A percentile compares a stretch with the other conserved stretches of the same genome.
Evolutionary conservation across 179 eudicot species (phyloP).

Genomic region (Beta corolliflora): DNA sequence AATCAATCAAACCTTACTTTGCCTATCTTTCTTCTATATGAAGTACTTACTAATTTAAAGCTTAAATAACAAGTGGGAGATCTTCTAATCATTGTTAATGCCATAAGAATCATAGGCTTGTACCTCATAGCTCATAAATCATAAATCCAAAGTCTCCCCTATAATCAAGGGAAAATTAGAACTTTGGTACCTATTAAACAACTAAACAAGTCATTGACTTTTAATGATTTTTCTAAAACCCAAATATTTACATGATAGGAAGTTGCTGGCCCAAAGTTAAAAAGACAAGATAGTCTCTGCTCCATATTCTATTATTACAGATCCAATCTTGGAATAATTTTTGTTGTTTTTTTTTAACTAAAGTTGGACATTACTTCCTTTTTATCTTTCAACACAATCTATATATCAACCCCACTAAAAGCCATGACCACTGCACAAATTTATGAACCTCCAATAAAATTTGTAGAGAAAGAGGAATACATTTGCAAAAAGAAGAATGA

Average conservation of each 20-base stretch:
- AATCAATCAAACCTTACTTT: not conserved
- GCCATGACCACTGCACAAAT: not conserved
- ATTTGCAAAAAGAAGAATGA: not conserved
- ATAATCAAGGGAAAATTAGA: constrained; percentile 19
- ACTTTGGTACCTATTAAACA: constrained; percentile 2
- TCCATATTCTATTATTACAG: constrained; percentile 17
- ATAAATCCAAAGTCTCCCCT: constrained; percentile 21
- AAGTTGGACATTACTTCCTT: constrained; percentile 2
- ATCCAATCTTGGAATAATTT: not conserved
- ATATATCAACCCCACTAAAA: constrained; percentile 11
- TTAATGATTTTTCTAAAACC: not conserved
- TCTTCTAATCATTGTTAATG: constrained; percentile 30
- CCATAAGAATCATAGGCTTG: not conserved
- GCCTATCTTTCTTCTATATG: not conserved
- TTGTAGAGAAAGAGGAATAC: not conserved
- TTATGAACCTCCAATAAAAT: not conserved
- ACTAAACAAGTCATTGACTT: constrained; percentile 21
- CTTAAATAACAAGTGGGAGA: constrained; percentile 4
- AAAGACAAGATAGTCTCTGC: constrained; percentile 13
- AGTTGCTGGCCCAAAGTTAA: not conserved
- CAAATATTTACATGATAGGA: not conserved
- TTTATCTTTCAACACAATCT: not conserved
- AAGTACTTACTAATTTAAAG: not conserved
- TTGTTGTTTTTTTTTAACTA: not conserved
- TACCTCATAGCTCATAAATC: not conserved